phyloP scores from a whole-genome alignment of 768 basidiomycete species.

The Hemileccinum rubropunctum region DNA sequence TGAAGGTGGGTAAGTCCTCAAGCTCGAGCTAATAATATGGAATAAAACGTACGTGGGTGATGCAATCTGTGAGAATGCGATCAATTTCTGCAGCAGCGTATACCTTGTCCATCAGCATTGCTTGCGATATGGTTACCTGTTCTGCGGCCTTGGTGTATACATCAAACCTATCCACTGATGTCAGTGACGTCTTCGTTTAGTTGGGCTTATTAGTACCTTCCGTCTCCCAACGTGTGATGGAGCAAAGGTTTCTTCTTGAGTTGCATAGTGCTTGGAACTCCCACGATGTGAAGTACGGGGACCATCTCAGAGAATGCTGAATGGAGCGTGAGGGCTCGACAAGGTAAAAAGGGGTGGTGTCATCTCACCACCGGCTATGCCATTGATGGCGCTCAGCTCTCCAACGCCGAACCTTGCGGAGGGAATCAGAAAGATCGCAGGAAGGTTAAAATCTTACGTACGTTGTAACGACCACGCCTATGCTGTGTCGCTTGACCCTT shows the following conservation, averaged over 20 bases:
- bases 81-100: constrained; percentile 74
- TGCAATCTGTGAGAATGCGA: constrained; percentile 67
- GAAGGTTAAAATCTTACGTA: constrained; percentile 25
- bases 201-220: constrained; percentile 41
- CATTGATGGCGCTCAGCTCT: constrained; percentile 84
- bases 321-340: neutral
- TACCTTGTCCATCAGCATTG: constrained; percentile 48
- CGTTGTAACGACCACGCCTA: constrained; percentile 81
- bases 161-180: constrained; percentile 51
- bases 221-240: constrained; percentile 88
- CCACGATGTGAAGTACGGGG: constrained; percentile 86
- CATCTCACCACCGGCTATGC: constrained; percentile 66
- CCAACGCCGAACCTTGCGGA: constrained; percentile 84
- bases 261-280: constrained; percentile 72
- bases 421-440: neutral
- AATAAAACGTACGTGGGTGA: constrained; percentile 45
- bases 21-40: neutral
- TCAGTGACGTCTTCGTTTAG: neutral
- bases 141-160: constrained; percentile 75
- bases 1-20: constrained; percentile 23
- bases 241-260: constrained; percentile 71
- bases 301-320: constrained; percentile 84
- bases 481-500: constrained; percentile 69
- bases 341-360: neutral
- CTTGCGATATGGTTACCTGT: constrained; percentile 73